A percentile compares a stretch with the other conserved stretches of the same genome.
These are phyloP conservation scores for Trichosporon sp. DNA, from an alignment of 1,284 basidiomycete species.

Conservation along the genomic window DNA sequence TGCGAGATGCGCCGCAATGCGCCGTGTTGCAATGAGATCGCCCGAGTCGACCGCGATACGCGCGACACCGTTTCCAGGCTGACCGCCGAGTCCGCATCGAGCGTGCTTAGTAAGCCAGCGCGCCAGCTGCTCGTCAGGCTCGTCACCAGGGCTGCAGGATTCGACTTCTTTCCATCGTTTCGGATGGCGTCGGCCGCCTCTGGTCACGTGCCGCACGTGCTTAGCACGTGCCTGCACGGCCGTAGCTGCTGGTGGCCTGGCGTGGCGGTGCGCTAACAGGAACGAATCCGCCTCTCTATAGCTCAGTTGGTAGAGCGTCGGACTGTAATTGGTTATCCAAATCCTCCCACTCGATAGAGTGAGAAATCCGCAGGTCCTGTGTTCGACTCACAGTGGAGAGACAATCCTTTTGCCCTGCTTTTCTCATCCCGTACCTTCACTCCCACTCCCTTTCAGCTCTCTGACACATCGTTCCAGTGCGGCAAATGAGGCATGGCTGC, in stretches of 20 bases:
- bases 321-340: constrained; percentile 8
- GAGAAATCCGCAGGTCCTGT: constrained; percentile 10
- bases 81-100: not conserved
- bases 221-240: not conserved
- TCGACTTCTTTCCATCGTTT: not conserved
- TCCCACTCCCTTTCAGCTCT: no score
- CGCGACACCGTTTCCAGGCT: no score
- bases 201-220: not conserved
- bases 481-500: no score
- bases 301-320: constrained; percentile 14
- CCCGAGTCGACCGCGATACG: not conserved
- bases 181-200: not conserved
- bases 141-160: no score
- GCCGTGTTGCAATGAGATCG: not conserved
- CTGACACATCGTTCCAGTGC: not conserved
- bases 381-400: constrained; percentile 13
- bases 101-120: not conserved
- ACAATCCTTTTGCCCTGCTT: not conserved
- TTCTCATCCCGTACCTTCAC: not conserved
- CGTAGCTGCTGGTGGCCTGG: not conserved
- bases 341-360: not conserved
- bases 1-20: not conserved
- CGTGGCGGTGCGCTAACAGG: not conserved
- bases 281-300: constrained; percentile 3
- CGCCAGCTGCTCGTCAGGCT: not conserved